phyloP scores from a whole-genome alignment of 805 yeast species.

The Schizosaccharomyces japonicus region DNA sequence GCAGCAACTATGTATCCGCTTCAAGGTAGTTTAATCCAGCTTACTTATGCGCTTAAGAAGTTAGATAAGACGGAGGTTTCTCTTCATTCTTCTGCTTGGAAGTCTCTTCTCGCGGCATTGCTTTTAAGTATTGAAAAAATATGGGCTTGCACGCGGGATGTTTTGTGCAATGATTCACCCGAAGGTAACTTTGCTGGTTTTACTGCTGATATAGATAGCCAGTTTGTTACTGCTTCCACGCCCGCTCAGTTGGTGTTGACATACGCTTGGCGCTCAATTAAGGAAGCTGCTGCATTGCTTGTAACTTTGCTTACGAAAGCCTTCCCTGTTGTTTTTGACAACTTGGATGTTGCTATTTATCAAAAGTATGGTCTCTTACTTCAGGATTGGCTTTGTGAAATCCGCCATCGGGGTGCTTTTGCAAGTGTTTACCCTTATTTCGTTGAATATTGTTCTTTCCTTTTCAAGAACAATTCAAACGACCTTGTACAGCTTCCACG shows the following conservation, averaged over 20 bases:
- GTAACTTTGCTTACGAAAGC: conserved; percentile 21
- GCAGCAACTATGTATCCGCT: conserved; percentile 26
- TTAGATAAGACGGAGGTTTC: not conserved
- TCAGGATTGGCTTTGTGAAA: conserved; percentile 41
- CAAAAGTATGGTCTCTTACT: conserved; percentile 28
- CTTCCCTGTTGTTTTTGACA: conserved; percentile 4
- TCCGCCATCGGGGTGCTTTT: conserved; percentile 80
- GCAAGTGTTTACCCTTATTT: conserved; percentile 71
- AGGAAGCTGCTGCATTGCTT: conserved; percentile 43
- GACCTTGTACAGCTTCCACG: conserved; percentile 19
- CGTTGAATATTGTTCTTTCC: conserved; percentile 35
- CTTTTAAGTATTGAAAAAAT: conserved; percentile 7
- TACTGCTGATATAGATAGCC: not conserved
- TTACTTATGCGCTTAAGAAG: not conserved
- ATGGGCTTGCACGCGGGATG: conserved; percentile 26
- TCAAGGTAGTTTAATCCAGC: not conserved
- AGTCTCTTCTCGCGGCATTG: conserved; percentile 9
- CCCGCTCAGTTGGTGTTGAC: conserved; percentile 26
- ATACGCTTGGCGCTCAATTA: conserved; percentile 62
- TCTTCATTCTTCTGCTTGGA: not conserved
- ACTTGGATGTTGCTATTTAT: conserved; percentile 15
- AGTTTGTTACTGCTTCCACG: too few relatives aligned
- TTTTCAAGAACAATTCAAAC: conserved; percentile 6
- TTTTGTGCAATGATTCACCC: conserved; percentile 45
- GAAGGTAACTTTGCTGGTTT: conserved; percentile 33